A percentile compares a stretch with the other conserved stretches of the same genome.
phyloP scores from a whole-genome alignment of 345 rosid genomes.

The Conringia planisiliqua region DNA sequence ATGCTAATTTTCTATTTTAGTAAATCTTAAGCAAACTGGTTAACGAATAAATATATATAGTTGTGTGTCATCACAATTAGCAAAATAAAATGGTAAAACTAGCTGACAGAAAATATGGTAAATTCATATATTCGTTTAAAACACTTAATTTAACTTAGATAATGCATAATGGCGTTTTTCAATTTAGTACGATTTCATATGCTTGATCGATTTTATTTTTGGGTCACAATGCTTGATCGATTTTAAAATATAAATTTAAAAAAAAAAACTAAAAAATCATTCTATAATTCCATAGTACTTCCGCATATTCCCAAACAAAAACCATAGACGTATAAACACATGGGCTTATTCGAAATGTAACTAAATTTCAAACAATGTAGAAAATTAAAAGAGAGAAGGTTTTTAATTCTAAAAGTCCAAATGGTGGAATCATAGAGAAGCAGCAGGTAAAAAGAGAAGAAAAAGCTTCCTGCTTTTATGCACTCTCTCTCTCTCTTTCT shows the following conservation, averaged over 20 bases:
- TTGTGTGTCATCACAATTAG: not conserved
- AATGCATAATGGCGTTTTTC: not conserved
- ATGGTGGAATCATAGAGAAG: constrained; percentile 13
- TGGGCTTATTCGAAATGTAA: not conserved
- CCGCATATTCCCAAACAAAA: not conserved
- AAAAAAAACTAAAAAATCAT: not conserved
- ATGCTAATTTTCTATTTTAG: not conserved
- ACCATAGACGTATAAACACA: not conserved
- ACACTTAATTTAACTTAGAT: not conserved
- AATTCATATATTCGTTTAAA: not conserved
- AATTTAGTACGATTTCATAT: not conserved
- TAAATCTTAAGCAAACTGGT: too few species aligned
- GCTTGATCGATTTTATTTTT: not conserved
- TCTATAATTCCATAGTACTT: not conserved
- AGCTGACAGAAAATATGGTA: not conserved
- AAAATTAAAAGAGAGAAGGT: not conserved
- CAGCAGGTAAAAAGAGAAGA: constrained; percentile 10
- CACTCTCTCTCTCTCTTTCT: not conserved
- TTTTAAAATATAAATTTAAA: not conserved
- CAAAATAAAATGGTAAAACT: not conserved
- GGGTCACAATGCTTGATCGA: too few species aligned
- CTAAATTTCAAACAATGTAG: not conserved
- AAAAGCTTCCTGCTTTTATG: constrained; percentile 27
- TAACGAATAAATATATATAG: not conserved
- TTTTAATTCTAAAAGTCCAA: not conserved